Base-by-base conservation (phyloP, 225 moss, liverwort and hornwort genomes). In the Straminergon stramineum region DNA sequence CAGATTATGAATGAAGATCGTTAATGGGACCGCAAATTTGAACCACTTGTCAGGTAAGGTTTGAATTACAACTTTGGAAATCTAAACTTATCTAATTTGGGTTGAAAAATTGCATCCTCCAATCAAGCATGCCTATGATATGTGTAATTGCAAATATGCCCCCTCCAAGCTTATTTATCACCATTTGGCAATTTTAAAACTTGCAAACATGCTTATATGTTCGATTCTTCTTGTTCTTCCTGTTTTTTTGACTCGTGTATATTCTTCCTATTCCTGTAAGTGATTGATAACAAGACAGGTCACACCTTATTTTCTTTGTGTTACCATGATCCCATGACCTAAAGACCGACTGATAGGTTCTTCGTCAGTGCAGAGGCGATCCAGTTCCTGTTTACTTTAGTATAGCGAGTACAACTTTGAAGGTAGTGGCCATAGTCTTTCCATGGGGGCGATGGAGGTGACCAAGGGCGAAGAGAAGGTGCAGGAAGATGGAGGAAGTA, bases 401-500 rank as follows among this genome's bases (percentile, higher is more conserved):
- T 37, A 32, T 75, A 52, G 39, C 61, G 48, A 75, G 67, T 24
- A 74, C 34, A 73, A n/a, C 31, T 82, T 60, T 82, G 70, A 82
- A 91, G 87, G 68, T 67, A 83, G 84, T 34, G 83, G 75, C 16
- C 53, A 9, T 65, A 86, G 27, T 70, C 91, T 82, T 87, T 91
- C 87, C 86, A 94, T 94, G 93, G 93, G 93, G 92, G 93, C 93
- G 84, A 94, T 94, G 93, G 94, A 93, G 91, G 89, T 91, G 88
- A 88, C 87, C 48, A 75, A 86, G 87, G 87, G 89, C 61, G 94
- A 90, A 81, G 90, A 89, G 88, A 94, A 94, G 88, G 90, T 60
- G 86, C 91, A 92, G 86, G 90, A 88, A 80, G 95, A 91, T 15
- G 91, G 71, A 58, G 89, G 89, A 66, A 89, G 83, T 75, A 94